Base-by-base conservation (phyloP, 495 filamentous ascomycete genomes). In the Trypethelium eluteriae region DNA sequence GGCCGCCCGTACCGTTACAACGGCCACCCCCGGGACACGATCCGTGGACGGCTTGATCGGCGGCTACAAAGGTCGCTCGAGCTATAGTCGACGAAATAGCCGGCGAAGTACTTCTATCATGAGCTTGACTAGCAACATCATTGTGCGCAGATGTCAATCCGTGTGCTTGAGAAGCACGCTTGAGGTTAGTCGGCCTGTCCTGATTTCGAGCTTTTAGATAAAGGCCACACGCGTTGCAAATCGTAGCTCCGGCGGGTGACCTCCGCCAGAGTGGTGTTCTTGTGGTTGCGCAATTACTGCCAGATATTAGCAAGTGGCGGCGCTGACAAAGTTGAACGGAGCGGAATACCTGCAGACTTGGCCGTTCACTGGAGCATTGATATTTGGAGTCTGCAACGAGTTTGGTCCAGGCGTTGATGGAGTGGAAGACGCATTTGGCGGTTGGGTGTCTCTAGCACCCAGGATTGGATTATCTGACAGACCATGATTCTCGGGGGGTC, bases 191-290 rank as follows among this genome's bases (percentile, higher is more conserved):
- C 2, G 94, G 94, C 49, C 94, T 87, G 67, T 87, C 84, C 66
- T 91, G 87, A 73, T 99, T 98, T 53, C 94, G 85, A 32, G 92
- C 92, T 75, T 98, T 99, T 61, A 89, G 78, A 75, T 99, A 99
- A 6, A 99, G 83, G 34, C 94, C 94, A 73, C 94, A 99, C 12
- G 94, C 94, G 78, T 99, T 99, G 79, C 94, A 99, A 47, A 99
- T 98, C 62, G 91, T 96, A 56, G 90, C 88, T 49, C 94, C 94
- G 63, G 90, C 88, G 0, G 93, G 95, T 2, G 93, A 96, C 66
- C 94, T 85, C 68, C 94, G 86, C 94, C 94, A 99, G 62, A 99
- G 82, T 38, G 94, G 94, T 14, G 94, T 99, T 70, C 85, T 87
- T 46, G 91, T 95, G 5, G 94, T 99, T 57, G 87, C 87, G 74